Base-by-base conservation (phyloP, 2,329 filamentous ascomycete species). In the Paecilomyces sp. region DNA sequence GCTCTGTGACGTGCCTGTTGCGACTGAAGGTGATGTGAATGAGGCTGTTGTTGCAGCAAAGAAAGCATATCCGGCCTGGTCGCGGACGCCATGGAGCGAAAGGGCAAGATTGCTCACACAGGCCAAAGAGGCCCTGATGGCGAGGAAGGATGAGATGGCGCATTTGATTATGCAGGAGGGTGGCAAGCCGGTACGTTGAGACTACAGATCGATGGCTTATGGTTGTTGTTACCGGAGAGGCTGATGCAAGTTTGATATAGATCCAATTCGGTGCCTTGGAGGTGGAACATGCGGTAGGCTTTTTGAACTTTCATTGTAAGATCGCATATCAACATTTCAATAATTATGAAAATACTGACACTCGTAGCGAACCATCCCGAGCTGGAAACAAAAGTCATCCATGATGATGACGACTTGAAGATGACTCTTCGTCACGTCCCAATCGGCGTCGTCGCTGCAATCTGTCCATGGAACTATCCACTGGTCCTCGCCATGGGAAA, bases 401-500 rank as follows among this genome's bases (percentile, higher is more conserved):
- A 73, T 66, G 77, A 82, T 60, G 74, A 80, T 66, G 72, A 74
- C 50, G 69, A 71, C 12, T 64, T 74, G 53, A 72, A 69, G 30
- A 72, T 82, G 63, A 68, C 79, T 18, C 75, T 74, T 2, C 78
- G 75, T 2, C 78, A 79, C 64, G 69, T 70, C 22, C 81, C 82
- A 0, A 73, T 83, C 47, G 82, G 82, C 34, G 76, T 82, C 3
- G 75, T 65, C 52, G 67, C 64, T 51, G 76, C 74, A 56, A 78
- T 79, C 62, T 77, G 74, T 63, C 76, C 76, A 22, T 82, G 78
- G 74, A 82, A 81, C 70, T 80, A 82, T 61, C 84, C 84, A 4
- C 69, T 87, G n/a, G 67, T 68, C 36, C 64, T 67, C 57, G 59
- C 66, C 18, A 53, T 66, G 58, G 62, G 81, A 54, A 86, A 86